Base-by-base conservation (phyloP, 2,329 filamentous ascomycete species). In the Phialocephala subalpina region DNA sequence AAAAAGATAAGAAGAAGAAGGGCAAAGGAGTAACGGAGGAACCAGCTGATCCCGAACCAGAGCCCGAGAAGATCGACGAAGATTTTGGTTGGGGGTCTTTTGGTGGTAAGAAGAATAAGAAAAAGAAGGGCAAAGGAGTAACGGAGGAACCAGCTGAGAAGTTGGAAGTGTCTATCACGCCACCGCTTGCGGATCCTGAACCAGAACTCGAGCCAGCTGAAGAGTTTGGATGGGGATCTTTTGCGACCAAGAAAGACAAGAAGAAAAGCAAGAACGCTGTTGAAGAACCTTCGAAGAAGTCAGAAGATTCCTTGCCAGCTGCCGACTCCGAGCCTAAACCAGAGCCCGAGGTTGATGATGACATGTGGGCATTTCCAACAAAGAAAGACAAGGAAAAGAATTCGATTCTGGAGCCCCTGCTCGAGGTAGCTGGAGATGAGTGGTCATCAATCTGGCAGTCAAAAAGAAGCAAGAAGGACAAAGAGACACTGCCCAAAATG, bases 1-100 rank as follows among this genome's bases (percentile, higher is more conserved):
- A 40, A 29, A 62, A 62, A 18, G 60, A 27, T 35, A 62, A 56
- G 47, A 55, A 57, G 18, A 62, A 45, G 49, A 60, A 60, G 47
- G 58, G n/a, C n/a, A n/a, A n/a, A n/a, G n/a, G n/a, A n/a, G n/a
- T n/a, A n/a, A n/a, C n/a, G n/a, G n/a, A n/a, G n/a, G n/a, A n/a
- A 25, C 47, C 20, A 2, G 20, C 20, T 12, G 47, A 25, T 12
- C 74, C 77, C 0, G 76, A 77, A 52, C 70, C 74, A 3, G 67
- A 72, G 40, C 68, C 67, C n/a, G 64, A 66, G 18, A 27, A 57
- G 11, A 27, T 36, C n/a, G 53, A n/a, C 2, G 53, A 56, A 22
- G 27, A 56, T 55, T 29, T 55, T 14, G 53, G 53, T 27, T 56
- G 53, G 53, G 53, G 53, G 7, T 16, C 53, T 5, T 25, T 56